Conservation (phyloP, 1,284 basidiomycete species). For the Cryptococcus deneoformans region DNA sequence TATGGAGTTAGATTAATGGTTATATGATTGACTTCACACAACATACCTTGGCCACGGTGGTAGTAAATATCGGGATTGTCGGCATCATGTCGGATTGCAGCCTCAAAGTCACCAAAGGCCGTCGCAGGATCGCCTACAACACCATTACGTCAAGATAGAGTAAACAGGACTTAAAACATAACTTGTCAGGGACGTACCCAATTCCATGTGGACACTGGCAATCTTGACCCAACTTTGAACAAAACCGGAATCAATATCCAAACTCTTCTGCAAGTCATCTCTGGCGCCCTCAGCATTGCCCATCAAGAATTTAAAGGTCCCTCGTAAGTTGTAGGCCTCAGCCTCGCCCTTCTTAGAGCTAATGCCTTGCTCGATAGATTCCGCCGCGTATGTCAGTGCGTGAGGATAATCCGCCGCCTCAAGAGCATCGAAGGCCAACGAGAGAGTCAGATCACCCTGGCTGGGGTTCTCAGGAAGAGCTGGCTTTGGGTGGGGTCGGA, state of each 20-base stretch:
- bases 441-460: slow-evolving; percentile 78
- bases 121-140: slow-evolving; percentile 58
- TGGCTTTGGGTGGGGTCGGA: slow-evolving; percentile 76
- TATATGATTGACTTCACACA: not conserved
- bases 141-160: not conserved
- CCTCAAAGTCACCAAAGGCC: slow-evolving; percentile 88
- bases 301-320: slow-evolving; percentile 95
- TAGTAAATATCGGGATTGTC: slow-evolving; percentile 97
- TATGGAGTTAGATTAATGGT: not conserved
- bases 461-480: slow-evolving; percentile 70
- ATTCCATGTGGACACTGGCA: slow-evolving; percentile 97
- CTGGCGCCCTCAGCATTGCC: slow-evolving; percentile 83
- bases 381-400: slow-evolving; percentile 74
- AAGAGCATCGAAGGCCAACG: slow-evolving; percentile 78
- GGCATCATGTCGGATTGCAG: slow-evolving; percentile 78
- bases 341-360: slow-evolving; percentile 74
- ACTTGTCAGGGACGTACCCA: slow-evolving; percentile 53
- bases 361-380: slow-evolving; percentile 84
- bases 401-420: slow-evolving; percentile 84
- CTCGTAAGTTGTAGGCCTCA: slow-evolving; percentile 88
- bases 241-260: slow-evolving; percentile 68
- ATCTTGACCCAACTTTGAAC: slow-evolving; percentile 97
- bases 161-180: not conserved
- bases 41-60: slow-evolving; percentile 89
- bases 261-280: slow-evolving; percentile 74